Conservation (phyloP, 2,329 filamentous ascomycete genomes). For the Fusarium equiseti region DNA sequence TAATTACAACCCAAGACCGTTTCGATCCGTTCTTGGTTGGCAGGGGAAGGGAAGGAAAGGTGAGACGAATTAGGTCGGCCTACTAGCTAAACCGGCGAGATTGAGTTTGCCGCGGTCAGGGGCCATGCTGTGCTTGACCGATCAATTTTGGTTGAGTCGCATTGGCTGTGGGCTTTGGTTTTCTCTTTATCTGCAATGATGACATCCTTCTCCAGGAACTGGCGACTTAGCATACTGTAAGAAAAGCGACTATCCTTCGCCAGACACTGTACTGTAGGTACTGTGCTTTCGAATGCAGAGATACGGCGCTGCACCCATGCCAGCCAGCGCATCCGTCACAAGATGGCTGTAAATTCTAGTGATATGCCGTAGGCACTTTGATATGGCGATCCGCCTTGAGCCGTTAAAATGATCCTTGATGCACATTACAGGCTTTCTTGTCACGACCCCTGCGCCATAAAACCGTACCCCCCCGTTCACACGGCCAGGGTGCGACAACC, state of each 20-base stretch:
- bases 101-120: conserved; percentile 24
- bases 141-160: conserved; percentile 8
- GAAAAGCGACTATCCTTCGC: background rate
- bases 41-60: background rate
- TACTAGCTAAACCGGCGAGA: background rate
- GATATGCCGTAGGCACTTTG: conserved; percentile 2
- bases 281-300: conserved; percentile 4
- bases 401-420: conserved; percentile 30
- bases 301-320: conserved; percentile 7
- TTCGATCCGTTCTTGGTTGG: background rate
- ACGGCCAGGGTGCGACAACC: conserved; percentile 15
- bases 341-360: conserved; percentile 2
- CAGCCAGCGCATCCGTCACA: conserved; percentile 11
- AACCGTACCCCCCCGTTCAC: conserved; percentile 2
- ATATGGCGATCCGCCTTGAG: conserved; percentile 22
- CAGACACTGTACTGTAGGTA: background rate
- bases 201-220: conserved; percentile 13
- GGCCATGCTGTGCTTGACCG: conserved; percentile 4
- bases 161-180: background rate
- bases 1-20: background rate
- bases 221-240: background rate
- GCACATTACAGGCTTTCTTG: conserved; percentile 30
- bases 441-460: conserved; percentile 11
- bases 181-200: conserved; percentile 4
- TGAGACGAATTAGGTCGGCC: background rate